These are phyloP conservation scores for Raffaelea ambrosiae DNA, from an alignment of 2,329 filamentous ascomycete genomes.

Conservation along the genomic window DNA sequence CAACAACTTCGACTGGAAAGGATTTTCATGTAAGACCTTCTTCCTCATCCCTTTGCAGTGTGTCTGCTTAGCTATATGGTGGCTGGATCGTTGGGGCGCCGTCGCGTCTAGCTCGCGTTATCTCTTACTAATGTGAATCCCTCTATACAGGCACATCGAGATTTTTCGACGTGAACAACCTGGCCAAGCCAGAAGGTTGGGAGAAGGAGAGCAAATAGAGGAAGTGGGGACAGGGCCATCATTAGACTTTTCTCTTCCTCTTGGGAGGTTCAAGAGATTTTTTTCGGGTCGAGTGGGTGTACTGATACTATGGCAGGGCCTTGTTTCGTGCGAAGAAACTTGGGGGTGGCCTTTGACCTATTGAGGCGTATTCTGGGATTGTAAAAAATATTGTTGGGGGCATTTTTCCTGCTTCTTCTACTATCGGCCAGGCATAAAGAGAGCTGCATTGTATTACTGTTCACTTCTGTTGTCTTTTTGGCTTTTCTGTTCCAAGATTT, in stretches of 20 bases:
- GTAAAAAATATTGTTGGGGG: neutral
- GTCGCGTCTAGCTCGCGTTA: neutral
- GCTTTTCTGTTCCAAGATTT: neutral
- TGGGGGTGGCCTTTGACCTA: no score
- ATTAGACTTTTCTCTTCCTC: no score
- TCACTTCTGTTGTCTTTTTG: neutral
- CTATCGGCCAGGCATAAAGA: neutral
- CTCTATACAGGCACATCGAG: conserved; percentile 61
- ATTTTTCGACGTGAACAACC: conserved; percentile 74
- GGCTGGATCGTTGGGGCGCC: neutral
- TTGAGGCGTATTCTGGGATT: conserved; percentile 2
- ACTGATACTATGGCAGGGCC: neutral
- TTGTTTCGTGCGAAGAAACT: no score
- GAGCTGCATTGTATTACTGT: neutral
- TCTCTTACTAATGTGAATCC: neutral
- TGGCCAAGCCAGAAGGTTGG: conserved; percentile 79
- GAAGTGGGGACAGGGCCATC: neutral
- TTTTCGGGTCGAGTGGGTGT: neutral
- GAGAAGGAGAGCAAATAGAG: conserved; percentile 50
- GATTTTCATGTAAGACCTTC: conserved; percentile 71
- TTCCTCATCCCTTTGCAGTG: neutral
- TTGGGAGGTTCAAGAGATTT: no score
- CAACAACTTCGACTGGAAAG: conserved; percentile 99
- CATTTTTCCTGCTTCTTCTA: neutral
- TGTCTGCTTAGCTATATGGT: neutral